Evolutionary conservation across 495 filamentous ascomycete species (phyloP).

Genomic region (Glarea lozoyensis): DNA sequence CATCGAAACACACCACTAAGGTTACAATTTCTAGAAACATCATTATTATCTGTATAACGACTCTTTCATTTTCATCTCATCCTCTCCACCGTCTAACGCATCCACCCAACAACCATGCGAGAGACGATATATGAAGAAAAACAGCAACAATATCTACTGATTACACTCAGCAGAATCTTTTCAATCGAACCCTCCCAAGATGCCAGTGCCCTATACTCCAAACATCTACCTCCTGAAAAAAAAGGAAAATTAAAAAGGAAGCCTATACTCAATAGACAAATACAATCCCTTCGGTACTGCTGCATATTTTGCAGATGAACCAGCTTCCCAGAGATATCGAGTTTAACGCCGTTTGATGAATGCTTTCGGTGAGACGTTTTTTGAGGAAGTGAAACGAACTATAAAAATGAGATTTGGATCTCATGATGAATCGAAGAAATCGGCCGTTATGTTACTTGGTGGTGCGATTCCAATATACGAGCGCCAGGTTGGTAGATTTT

Average conservation of each 20-base stretch:
- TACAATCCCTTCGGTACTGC: conserved; percentile 13
- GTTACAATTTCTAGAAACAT: too few relatives aligned
- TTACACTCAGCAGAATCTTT: background rate
- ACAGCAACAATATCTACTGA: conserved; percentile 3
- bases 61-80: too few relatives aligned
- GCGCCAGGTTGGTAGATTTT: conserved; percentile 5
- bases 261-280: conserved; percentile 14
- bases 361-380: too few relatives aligned
- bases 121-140: too few relatives aligned
- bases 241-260: too few relatives aligned
- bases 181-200: conserved; percentile 7
- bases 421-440: conserved; percentile 2
- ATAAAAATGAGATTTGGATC: conserved; percentile 3
- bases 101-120: too few relatives aligned
- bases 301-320: conserved; percentile 4
- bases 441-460: conserved; percentile 2
- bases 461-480: background rate
- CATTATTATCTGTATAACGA: too few relatives aligned
- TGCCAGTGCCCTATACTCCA: conserved; percentile 19
- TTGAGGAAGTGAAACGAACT: conserved; percentile 3
- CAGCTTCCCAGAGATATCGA: conserved; percentile 1
- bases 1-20: too few relatives aligned
- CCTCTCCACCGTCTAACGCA: too few relatives aligned
- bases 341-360: conserved; percentile 14
- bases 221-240: conserved; percentile 9